These are phyloP conservation scores for Candida quercuum DNA, from an alignment of 805 yeast genomes.

Conservation along the genomic window DNA sequence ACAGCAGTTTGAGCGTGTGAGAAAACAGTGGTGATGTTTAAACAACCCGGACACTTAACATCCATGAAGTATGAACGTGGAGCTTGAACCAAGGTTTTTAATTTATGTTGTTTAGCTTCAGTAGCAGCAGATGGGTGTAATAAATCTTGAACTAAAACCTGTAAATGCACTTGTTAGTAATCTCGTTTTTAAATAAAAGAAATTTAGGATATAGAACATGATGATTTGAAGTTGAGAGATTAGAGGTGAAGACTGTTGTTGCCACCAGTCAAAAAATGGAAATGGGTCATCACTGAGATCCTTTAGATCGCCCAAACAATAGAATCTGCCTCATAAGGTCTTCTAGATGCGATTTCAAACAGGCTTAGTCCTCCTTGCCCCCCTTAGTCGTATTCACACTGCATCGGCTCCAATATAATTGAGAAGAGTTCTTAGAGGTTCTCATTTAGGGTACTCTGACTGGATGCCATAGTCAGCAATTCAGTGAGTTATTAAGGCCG, in stretches of 20 bases:
- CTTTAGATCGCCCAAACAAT: no score
- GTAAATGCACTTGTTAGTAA: slow-evolving; percentile 22
- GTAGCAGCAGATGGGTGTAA: slow-evolving; percentile 96
- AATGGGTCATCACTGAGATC: no score
- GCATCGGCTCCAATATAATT: no score
- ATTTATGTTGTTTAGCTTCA: slow-evolving; percentile 95
- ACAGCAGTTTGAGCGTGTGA: slow-evolving; percentile 99
- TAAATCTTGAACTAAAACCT: slow-evolving; percentile 99
- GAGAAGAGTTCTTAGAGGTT: no score
- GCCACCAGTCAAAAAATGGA: no score
- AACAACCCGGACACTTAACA: slow-evolving; percentile 99
- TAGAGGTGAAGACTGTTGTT: not conserved
- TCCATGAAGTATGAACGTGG: slow-evolving; percentile 99
- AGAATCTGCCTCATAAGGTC: no score
- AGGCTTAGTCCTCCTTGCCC: not conserved
- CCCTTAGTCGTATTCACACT: not conserved
- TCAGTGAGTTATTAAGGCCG: no score
- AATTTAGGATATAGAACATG: no score
- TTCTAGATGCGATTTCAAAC: no score
- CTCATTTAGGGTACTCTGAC: no score
- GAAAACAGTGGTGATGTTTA: slow-evolving; percentile 98
- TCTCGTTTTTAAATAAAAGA: no score
- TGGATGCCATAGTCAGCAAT: no score
- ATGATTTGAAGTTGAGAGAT: not conserved
- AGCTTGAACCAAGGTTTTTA: slow-evolving; percentile 92